Evolutionary conservation across 2,329 filamentous ascomycete genomes (phyloP).

Genomic region (Cladosporium cucumerinum): DNA sequence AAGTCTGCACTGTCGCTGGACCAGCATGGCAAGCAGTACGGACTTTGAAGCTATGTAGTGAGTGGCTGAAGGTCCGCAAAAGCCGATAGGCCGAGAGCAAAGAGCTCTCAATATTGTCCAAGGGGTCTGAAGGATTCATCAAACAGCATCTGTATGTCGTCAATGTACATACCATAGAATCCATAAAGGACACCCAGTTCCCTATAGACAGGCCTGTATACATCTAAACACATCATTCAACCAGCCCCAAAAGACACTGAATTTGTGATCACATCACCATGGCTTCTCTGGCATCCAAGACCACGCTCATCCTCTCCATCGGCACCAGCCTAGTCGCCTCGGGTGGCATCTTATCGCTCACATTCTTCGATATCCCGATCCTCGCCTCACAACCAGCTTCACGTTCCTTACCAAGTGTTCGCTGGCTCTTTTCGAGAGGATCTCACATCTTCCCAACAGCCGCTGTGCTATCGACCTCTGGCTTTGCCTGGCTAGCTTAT

Average conservation of each 20-base stretch:
- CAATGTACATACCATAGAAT: not conserved
- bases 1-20: too few relatives aligned
- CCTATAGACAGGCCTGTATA: not conserved
- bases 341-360: slow-evolving; percentile 26
- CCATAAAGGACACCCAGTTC: not conserved
- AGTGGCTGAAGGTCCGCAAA: not conserved
- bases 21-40: too few relatives aligned
- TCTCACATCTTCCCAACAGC: slow-evolving; percentile 29
- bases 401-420: slow-evolving; percentile 24
- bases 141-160: not conserved
- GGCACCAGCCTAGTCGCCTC: slow-evolving; percentile 19
- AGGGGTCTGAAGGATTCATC: not conserved
- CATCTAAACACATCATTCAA: not conserved
- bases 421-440: slow-evolving; percentile 29
- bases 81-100: not conserved
- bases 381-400: slow-evolving; percentile 28
- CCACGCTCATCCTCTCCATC: slow-evolving; percentile 22
- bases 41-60: too few relatives aligned
- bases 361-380: slow-evolving; percentile 27
- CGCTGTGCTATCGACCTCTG: slow-evolving; percentile 20
- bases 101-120: not conserved
- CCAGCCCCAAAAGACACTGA: not conserved
- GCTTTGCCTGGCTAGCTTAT: slow-evolving; percentile 29
- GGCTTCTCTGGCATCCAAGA: not conserved
- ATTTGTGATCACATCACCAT: not conserved